A percentile compares a stretch with the other conserved stretches of the same genome.
Conservation (phyloP, 768 basidiomycete genomes). For the Mycena indigotica region DNA sequence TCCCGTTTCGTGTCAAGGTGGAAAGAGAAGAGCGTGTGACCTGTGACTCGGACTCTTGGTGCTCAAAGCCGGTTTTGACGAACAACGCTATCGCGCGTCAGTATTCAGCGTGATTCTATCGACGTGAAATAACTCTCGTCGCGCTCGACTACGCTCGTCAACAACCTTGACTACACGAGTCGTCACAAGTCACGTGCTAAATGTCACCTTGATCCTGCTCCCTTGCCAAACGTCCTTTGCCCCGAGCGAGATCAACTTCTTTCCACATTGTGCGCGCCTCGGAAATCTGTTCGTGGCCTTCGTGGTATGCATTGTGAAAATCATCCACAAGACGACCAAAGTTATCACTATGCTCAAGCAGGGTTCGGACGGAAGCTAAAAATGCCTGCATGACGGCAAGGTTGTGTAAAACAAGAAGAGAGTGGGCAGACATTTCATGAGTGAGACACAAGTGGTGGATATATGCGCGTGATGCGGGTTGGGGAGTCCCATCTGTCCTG, state of each 20-base stretch:
- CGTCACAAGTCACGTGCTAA: not conserved
- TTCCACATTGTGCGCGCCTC: constrained; percentile 61
- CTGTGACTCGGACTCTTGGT: no score
- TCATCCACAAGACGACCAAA: constrained; percentile 39
- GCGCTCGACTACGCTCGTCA: no score
- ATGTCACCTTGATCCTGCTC: constrained; percentile 34
- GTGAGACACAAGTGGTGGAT: constrained; percentile 84
- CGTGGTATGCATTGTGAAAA: constrained; percentile 59
- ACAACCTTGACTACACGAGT: no score
- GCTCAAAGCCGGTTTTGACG: no score
- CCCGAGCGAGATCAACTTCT: constrained; percentile 68
- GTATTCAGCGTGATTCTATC: no score
- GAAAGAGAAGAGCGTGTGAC: no score
- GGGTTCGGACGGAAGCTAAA: constrained; percentile 56
- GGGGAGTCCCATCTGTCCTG: constrained; percentile 9
- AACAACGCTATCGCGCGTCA: no score
- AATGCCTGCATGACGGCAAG: constrained; percentile 67
- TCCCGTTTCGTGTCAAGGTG: no score
- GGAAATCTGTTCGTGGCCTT: constrained; percentile 43
- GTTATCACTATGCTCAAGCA: constrained; percentile 25
- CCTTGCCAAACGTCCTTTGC: constrained; percentile 72
- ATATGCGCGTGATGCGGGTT: constrained; percentile 60
- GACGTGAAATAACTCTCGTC: no score
- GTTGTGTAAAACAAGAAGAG: constrained; percentile 77
- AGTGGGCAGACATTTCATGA: constrained; percentile 88